Base-by-base conservation (phyloP, 306 rosid species). In the Dalbergia cultrata region DNA sequence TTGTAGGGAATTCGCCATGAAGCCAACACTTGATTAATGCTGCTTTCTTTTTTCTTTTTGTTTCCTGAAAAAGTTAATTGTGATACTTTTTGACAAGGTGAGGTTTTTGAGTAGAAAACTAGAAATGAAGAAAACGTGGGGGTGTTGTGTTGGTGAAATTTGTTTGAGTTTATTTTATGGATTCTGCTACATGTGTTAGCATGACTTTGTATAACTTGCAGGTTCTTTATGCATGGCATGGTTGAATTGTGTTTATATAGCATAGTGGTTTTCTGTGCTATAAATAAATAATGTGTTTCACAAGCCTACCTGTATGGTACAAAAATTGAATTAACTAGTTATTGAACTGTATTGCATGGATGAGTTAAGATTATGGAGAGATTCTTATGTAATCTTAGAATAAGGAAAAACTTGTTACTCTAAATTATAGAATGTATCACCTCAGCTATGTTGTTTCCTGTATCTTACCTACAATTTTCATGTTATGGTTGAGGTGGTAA, bases 181-280 rank as follows among this genome's bases (percentile, higher is more conserved):
- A 67, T 67, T 63, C 3, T 62, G 70, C 62, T 63, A 35, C 5
- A 43, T 70, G 21, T 35, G 61, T 26, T 11, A 31, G 52, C 16
- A 21, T 6, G 57, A 65, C 34, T 61, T 37, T 39, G 33, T 67
- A 2, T 26, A 17, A 22, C 13, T 41, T 41, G n/a, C 13, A 59
- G 52, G 67, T 52, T 50, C 13, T 73, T 6, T 64, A 10, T 77
- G 65, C 45, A 9, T 65, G 80, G 10, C 59, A 14, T 59, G 33
- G 22, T 74, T 37, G 53, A 45, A 47, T 75, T 69, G 19, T 41
- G 35, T 43, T 52, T 54, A 19, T 71, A 13, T 53, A 10, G 67
- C 68, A 4, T 37, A 37, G 41, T 7, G 41, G 7, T 37, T 37
- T 37, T 37, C 41, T 5, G 41, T 37, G 41, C 41, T 37, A 37